Base-by-base conservation (phyloP, 2,329 filamentous ascomycete species). In the Hirsutella thompsonii region DNA sequence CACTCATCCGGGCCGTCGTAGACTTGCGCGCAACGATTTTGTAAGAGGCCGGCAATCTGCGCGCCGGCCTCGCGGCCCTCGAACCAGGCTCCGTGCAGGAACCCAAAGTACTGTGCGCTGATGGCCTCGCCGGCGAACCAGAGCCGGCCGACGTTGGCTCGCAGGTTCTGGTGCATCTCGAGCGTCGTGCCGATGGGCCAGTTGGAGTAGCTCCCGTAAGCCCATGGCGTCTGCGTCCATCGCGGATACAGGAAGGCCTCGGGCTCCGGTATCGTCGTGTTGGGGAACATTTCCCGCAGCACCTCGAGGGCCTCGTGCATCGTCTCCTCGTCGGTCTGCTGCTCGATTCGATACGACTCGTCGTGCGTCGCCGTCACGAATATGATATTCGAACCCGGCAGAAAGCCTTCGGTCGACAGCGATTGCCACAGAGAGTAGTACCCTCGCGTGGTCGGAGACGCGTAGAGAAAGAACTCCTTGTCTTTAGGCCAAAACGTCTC, bases 41-140 rank as follows among this genome's bases (percentile, higher is more conserved):
- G 43, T 37, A 54, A 32, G 16, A 51, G 20, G 2, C 46, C 59
- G 2, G 66, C 67, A 29, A 74, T 57, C 2, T 59, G 59, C 33
- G 61, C 55, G 0, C 68, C 75, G 0, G 63, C 68, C 5, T 67
- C 63, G 2, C 63, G 61, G 0, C 76, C 75, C 49, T 79, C 74
- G 30, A 66, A 75, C 57, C 65, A 79, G 0, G 74, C 73, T 0
- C 74, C 76, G 21, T 83, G 79, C 52, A 83, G 48, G 55, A 78
- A 83, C 0, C 79, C 79, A 55, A 71, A 83, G 53, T 79, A 81
- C 48, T 74, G 65, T 0, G 74, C 66, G 34, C 71, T 78, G 1
- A 70, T 80, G 2, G 72, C 73, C 52, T 83, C 79, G 0, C 79
- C 79, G 0, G 79, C 77, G 46, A 81, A 83, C 62, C 70, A 81